A percentile compares a stretch with the other conserved stretches of the same genome.
phyloP scores from a whole-genome alignment of 805 yeast species.

The Metahyphopichia silvanorum region DNA sequence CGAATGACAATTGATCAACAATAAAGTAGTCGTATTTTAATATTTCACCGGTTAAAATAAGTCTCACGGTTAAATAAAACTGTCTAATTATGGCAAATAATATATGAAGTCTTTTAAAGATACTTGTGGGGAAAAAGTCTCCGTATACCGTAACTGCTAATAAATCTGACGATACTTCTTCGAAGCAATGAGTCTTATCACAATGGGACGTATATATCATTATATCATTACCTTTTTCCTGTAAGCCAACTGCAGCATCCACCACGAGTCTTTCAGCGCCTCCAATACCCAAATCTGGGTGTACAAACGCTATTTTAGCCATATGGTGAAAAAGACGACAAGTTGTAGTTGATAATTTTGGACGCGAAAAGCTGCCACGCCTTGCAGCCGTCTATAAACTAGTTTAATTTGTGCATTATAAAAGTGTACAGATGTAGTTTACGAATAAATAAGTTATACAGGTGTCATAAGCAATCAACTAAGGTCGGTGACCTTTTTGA shows the following conservation, averaged over 20 bases:
- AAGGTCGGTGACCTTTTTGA: constrained; percentile 8
- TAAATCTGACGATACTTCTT: constrained; percentile 65
- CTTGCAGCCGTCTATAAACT: no score
- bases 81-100: constrained; percentile 84
- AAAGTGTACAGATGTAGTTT: no score
- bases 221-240: constrained; percentile 60
- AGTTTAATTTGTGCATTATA: no score
- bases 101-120: constrained; percentile 69
- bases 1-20: constrained; percentile 84
- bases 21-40: constrained; percentile 64
- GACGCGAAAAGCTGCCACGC: no score
- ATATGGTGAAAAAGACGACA: no score
- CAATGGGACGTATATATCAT: constrained; percentile 86
- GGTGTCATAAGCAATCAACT: no score
- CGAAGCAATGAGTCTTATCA: constrained; percentile 83
- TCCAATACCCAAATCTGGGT: constrained; percentile 95
- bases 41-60: constrained; percentile 49
- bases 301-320: constrained; percentile 83
- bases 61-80: constrained; percentile 50
- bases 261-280: constrained; percentile 98
- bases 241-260: constrained; percentile 89
- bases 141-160: constrained; percentile 74
- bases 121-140: constrained; percentile 72
- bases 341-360: no score
- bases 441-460: no score